These are phyloP conservation scores for Gossypium sturtianum DNA, from an alignment of 345 rosid genomes.

Conservation along the genomic window DNA sequence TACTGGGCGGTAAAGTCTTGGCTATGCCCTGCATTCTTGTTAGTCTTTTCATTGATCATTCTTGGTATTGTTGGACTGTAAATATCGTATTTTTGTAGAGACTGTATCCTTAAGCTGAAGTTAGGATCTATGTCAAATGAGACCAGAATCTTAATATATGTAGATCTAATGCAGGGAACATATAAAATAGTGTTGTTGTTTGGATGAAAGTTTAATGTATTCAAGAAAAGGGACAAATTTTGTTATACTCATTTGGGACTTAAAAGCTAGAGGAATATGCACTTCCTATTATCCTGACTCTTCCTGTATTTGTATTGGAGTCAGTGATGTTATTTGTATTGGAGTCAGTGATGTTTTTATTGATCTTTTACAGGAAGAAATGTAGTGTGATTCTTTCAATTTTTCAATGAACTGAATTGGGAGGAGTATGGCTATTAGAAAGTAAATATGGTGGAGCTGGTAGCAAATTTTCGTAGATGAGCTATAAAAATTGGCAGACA, in stretches of 20 bases:
- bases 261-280: not conserved
- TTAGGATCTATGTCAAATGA: not conserved
- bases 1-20: constrained; percentile 83
- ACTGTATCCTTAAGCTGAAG: not conserved
- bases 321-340: not conserved
- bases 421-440: not conserved
- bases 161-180: not conserved
- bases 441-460: not conserved
- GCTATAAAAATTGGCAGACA: not conserved
- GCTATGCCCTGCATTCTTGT: not conserved
- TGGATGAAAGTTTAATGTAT: not conserved
- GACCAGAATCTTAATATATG: not conserved
- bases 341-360: not conserved
- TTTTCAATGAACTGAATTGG: not conserved
- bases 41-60: not conserved
- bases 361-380: not conserved
- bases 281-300: not conserved
- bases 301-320: not conserved
- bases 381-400: not conserved
- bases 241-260: not conserved
- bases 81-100: not conserved
- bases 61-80: not conserved
- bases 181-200: not conserved
- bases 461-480: not conserved
- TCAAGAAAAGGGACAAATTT: not conserved